A percentile compares a stretch with the other conserved stretches of the same genome.
Conservation (phyloP, 495 filamentous ascomycete genomes). For the Massariosphaeria phaeospora region DNA sequence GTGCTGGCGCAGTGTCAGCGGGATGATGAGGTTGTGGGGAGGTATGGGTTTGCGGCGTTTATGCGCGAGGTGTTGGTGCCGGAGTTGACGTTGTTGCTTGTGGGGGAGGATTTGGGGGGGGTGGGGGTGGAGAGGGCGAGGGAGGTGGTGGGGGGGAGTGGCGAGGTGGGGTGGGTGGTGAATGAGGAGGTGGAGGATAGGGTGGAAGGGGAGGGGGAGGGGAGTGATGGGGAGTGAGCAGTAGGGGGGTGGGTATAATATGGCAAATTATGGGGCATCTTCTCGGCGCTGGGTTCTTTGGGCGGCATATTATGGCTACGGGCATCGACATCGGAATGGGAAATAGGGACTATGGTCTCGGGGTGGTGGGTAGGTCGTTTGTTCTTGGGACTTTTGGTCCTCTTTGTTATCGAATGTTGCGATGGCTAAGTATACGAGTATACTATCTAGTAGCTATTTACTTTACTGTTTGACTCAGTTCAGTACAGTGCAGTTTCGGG, state of each 20-base stretch:
- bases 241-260: constrained; percentile 5
- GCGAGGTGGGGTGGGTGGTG: constrained; percentile 69
- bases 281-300: too few relatives aligned
- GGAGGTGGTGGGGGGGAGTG: constrained; percentile 66
- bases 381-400: too few relatives aligned
- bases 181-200: constrained; percentile 57
- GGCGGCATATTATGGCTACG: too few relatives aligned
- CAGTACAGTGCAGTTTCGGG: too few relatives aligned
- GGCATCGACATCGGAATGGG: too few relatives aligned
- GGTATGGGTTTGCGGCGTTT: constrained; percentile 65
- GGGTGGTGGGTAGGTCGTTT: too few relatives aligned
- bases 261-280: too few relatives aligned
- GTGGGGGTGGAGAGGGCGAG: constrained; percentile 61
- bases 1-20: constrained; percentile 59
- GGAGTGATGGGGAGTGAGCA: constrained; percentile 41
- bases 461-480: too few relatives aligned
- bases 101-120: constrained; percentile 79
- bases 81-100: constrained; percentile 69
- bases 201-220: constrained; percentile 54
- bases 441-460: too few relatives aligned
- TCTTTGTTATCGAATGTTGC: too few relatives aligned
- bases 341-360: too few relatives aligned
- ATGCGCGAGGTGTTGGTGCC: constrained; percentile 84
- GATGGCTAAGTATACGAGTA: too few relatives aligned
- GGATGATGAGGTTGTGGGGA: constrained; percentile 63